phyloP scores from a whole-genome alignment of 2,329 filamentous ascomycete species.

The Fragosphaeria purpurea region DNA sequence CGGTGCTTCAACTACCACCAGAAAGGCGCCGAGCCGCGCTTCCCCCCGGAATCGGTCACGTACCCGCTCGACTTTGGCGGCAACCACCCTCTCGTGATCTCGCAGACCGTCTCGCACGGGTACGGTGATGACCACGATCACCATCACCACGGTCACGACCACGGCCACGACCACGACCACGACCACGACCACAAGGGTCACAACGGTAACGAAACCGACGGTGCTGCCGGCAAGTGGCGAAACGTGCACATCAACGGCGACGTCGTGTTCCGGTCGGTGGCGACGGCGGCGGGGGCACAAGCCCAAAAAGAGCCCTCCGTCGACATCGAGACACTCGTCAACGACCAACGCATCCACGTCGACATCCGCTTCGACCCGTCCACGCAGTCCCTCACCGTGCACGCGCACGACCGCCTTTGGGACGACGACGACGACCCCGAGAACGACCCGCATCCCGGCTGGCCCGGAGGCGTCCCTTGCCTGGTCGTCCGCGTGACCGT shows the following conservation, averaged over 20 bases:
- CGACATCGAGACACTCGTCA: constrained; percentile 35
- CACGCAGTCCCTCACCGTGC: constrained; percentile 28
- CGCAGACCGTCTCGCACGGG: constrained; percentile 24
- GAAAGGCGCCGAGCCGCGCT: neutral
- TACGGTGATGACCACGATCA: neutral
- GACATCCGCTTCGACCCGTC: constrained; percentile 22
- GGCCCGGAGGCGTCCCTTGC: constrained; percentile 27
- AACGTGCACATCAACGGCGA: constrained; percentile 33
- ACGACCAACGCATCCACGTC: constrained; percentile 31
- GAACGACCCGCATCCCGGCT: constrained; percentile 27
- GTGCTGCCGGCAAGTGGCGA: constrained; percentile 3
- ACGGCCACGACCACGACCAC: constrained; percentile 6
- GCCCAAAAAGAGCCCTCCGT: constrained; percentile 21
- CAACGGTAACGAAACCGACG: neutral
- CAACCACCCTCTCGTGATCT: constrained; percentile 27
- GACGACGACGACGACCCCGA: constrained; percentile 10
- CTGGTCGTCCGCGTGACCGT: constrained; percentile 37
- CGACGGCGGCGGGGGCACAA: neutral
- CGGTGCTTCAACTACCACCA: neutral
- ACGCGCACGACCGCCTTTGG: constrained; percentile 4
- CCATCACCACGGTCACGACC: constrained; percentile 10
- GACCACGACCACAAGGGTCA: constrained; percentile 1
- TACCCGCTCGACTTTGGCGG: constrained; percentile 26
- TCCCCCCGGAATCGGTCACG: neutral
- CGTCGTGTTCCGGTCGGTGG: constrained; percentile 30